Evolutionary conservation across 1,284 basidiomycete species (phyloP).

Genomic region (Cystobasidiaceae sp.): DNA sequence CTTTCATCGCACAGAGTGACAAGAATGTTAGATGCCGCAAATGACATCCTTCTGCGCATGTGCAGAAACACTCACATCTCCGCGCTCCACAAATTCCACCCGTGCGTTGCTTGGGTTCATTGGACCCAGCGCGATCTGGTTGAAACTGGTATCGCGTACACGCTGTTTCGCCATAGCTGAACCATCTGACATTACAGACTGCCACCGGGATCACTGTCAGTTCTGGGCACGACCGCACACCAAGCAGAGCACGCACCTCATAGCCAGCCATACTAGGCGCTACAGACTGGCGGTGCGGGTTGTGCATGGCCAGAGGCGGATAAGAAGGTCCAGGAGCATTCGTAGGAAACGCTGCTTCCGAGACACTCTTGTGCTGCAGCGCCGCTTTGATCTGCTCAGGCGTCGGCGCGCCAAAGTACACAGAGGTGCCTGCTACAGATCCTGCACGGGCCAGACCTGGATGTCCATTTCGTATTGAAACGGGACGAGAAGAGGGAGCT

Average conservation of each 20-base stretch:
- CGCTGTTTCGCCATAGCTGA: not conserved
- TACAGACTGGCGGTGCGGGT: too few species aligned
- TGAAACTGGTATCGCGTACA: conserved; percentile 3
- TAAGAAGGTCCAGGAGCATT: not conserved
- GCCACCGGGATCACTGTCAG: not conserved
- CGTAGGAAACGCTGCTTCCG: conserved; percentile 12
- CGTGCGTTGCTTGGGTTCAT: not conserved
- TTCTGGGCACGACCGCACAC: not conserved
- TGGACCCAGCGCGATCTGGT: not conserved
- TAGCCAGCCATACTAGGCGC: too few species aligned
- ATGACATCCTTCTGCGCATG: too few species aligned
- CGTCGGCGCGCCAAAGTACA: not conserved
- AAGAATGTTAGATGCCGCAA: too few species aligned
- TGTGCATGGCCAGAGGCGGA: not conserved
- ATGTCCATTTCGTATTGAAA: not conserved
- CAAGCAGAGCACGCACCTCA: too few species aligned
- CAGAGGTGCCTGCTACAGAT: not conserved
- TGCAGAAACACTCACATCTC: conserved; percentile 13
- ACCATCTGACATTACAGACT: not conserved
- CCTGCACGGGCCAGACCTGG: not conserved
- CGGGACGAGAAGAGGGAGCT: not conserved
- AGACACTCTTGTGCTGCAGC: conserved; percentile 16
- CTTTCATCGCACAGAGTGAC: too few species aligned
- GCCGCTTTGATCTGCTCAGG: conserved; percentile 15
- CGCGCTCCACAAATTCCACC: not conserved